A percentile compares a stretch with the other conserved stretches of the same genome.
phyloP scores from a whole-genome alignment of 2,329 filamentous ascomycete genomes.

The Fusarium tanahbumbuense region DNA sequence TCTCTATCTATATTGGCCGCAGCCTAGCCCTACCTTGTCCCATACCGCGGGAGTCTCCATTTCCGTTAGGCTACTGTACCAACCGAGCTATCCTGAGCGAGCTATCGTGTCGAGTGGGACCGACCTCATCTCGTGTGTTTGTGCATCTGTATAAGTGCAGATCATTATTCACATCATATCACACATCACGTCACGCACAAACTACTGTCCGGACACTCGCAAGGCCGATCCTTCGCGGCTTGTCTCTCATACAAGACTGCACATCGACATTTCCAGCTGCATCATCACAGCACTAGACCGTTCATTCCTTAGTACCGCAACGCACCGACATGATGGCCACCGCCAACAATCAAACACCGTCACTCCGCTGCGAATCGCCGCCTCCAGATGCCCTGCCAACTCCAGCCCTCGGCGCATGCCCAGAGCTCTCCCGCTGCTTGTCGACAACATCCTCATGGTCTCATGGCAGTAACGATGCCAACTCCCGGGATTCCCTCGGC shows the following conservation, averaged over 20 bases:
- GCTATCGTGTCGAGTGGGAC: constrained; percentile 38
- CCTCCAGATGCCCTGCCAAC: constrained; percentile 72
- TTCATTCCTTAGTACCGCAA: constrained; percentile 1
- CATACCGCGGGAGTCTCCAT: constrained; percentile 3
- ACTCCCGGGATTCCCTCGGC: constrained; percentile 66
- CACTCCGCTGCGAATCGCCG: constrained; percentile 68
- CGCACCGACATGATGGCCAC: constrained; percentile 49
- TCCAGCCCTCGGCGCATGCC: constrained; percentile 69
- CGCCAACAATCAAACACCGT: constrained; percentile 48
- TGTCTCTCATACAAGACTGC: constrained; percentile 12
- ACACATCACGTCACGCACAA: constrained; percentile 31
- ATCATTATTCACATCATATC: constrained; percentile 32
- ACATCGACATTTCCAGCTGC: constrained; percentile 20
- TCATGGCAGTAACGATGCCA: constrained; percentile 61
- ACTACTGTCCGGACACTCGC: constrained; percentile 1
- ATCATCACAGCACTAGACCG: constrained; percentile 1
- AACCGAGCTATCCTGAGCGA: constrained; percentile 21
- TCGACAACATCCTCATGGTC: constrained; percentile 72
- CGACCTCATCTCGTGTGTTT: constrained; percentile 27
- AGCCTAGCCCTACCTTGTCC: constrained; percentile 6
- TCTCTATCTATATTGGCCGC: constrained; percentile 1
- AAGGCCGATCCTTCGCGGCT: constrained; percentile 22
- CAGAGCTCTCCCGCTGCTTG: constrained; percentile 71
- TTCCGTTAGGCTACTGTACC: constrained; percentile 5
- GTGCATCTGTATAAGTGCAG: constrained; percentile 42